Evolutionary conservation across 176 grass and related monocot species (phyloP).

Genomic region (Panicum miliaceum): DNA sequence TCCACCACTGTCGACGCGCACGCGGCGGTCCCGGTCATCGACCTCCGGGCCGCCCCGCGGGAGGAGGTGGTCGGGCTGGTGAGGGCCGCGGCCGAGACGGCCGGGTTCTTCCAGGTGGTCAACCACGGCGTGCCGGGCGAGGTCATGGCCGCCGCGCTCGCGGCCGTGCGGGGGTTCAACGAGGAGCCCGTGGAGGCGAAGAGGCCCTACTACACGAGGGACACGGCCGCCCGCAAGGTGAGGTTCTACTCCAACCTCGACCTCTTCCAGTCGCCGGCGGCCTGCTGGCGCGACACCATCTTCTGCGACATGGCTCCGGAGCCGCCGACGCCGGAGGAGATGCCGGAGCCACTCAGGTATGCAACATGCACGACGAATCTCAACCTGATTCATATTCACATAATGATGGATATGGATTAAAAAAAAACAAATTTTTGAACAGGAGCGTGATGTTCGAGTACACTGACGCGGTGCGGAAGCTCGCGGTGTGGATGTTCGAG

Average conservation of each 20-base stretch:
- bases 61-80: neutral
- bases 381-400: no score
- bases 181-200: neutral
- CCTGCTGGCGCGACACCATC: neutral
- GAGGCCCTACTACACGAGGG: neutral
- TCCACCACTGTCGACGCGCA: neutral
- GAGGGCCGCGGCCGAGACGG: neutral
- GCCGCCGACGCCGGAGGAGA: neutral
- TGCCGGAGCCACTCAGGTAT: neutral
- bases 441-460: neutral
- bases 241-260: neutral
- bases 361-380: no score
- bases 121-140: slow-evolving; percentile 13
- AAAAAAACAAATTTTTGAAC: no score
- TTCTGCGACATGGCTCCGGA: neutral
- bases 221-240: neutral
- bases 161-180: neutral
- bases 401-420: no score
- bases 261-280: neutral
- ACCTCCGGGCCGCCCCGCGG: neutral
- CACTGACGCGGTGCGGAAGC: neutral
- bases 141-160: neutral
- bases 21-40: neutral
- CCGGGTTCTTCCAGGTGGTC: slow-evolving; percentile 16
- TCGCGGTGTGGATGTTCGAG: neutral